These are phyloP conservation scores for Sordariomycetes sp. DNA, from an alignment of 2,329 filamentous ascomycete species.

Conservation along the genomic window DNA sequence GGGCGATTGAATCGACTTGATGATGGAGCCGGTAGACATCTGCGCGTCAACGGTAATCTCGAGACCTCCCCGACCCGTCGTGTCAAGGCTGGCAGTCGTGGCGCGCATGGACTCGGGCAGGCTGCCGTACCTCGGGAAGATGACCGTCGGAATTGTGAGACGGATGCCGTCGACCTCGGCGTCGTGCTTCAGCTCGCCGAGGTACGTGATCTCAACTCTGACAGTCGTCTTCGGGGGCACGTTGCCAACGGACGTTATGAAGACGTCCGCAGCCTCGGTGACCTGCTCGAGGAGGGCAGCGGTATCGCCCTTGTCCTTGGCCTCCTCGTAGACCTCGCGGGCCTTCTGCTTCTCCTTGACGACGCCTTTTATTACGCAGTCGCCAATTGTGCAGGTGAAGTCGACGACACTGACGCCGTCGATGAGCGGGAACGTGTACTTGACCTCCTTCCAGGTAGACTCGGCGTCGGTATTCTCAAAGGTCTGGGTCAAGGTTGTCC, in stretches of 20 bases:
- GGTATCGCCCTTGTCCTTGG: conserved; percentile 41
- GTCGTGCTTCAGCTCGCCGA: conserved; percentile 62
- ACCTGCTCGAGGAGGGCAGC: conserved; percentile 55
- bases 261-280: conserved; percentile 47
- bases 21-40: conserved; percentile 38
- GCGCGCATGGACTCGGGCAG: conserved; percentile 22
- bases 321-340: conserved; percentile 42
- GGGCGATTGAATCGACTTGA: conserved; percentile 51
- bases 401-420: conserved; percentile 58
- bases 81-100: conserved; percentile 1
- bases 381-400: conserved; percentile 51
- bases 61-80: conserved; percentile 1
- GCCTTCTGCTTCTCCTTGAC: conserved; percentile 56
- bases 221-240: conserved; percentile 44
- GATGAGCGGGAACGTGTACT: conserved; percentile 59
- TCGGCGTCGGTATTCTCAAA: conserved; percentile 42
- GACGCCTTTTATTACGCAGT: conserved; percentile 45
- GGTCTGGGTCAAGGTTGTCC: conserved; percentile 35
- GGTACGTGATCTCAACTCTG: conserved; percentile 48
- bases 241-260: conserved; percentile 55
- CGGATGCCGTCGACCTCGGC: conserved; percentile 52
- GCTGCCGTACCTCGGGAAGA: conserved; percentile 53
- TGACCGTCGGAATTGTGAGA: conserved; percentile 53
- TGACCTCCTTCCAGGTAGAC: conserved; percentile 26
- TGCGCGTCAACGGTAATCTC: conserved; percentile 20